Conservation (phyloP, 2,329 filamentous ascomycete genomes). For the Apiospora arundinis region DNA sequence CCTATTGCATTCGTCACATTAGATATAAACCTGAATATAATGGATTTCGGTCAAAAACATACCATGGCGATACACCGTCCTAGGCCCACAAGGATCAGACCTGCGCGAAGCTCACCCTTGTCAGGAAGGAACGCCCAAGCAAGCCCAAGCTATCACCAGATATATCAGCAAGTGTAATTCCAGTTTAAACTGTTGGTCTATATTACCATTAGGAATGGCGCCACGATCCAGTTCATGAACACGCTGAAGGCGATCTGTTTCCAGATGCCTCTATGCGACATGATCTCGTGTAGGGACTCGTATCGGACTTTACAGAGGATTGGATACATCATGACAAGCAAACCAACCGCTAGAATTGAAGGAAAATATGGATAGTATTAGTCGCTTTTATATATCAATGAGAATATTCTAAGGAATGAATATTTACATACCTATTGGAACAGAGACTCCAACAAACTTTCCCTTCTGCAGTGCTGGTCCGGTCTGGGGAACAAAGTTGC, state of each 20-base stretch:
- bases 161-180: neutral
- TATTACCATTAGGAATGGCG: slow-evolving; percentile 79
- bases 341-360: slow-evolving; percentile 75
- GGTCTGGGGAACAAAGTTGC: slow-evolving; percentile 73
- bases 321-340: slow-evolving; percentile 94
- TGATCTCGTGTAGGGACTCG: slow-evolving; percentile 73
- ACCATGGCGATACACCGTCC: slow-evolving; percentile 92
- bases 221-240: slow-evolving; percentile 82
- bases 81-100: slow-evolving; percentile 81
- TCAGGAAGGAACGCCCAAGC: slow-evolving; percentile 74
- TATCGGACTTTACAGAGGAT: slow-evolving; percentile 87
- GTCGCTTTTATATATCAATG: too few species aligned
- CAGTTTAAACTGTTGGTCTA: neutral
- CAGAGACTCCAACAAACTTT: slow-evolving; percentile 66
- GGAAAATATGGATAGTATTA: too few species aligned
- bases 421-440: slow-evolving; percentile 38
- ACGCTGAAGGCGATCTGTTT: slow-evolving; percentile 80
- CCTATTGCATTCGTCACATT: slow-evolving; percentile 34
- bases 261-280: slow-evolving; percentile 70
- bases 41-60: slow-evolving; percentile 26
- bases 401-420: too few species aligned
- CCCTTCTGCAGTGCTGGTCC: slow-evolving; percentile 71
- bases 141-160: slow-evolving; percentile 58
- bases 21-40: too few species aligned
- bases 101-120: slow-evolving; percentile 62